phyloP scores from a whole-genome alignment of 2,329 filamentous ascomycete genomes.

The Diaporthe ampelina region DNA sequence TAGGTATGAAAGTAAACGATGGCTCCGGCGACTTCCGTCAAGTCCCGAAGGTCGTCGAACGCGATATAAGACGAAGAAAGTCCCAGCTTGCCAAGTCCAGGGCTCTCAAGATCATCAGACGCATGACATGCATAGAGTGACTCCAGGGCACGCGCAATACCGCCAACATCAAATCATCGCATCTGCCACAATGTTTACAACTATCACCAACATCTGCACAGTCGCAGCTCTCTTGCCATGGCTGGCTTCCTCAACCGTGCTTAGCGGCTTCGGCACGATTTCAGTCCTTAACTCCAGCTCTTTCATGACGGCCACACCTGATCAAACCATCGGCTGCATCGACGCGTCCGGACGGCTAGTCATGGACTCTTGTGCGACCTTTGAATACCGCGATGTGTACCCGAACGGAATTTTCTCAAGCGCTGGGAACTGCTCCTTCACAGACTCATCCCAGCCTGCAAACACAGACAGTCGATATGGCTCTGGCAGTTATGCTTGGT shows the following conservation, averaged over 20 bases:
- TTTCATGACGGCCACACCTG: constrained; percentile 22
- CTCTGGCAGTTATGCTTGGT: constrained; percentile 21
- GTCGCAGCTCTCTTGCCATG: not conserved
- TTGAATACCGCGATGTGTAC: constrained; percentile 8
- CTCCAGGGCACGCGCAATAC: not conserved
- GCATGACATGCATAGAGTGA: not conserved
- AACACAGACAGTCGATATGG: constrained; percentile 37
- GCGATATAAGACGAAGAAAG: not conserved
- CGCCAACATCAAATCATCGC: not conserved
- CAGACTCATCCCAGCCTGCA: constrained; percentile 24
- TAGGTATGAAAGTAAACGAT: not conserved
- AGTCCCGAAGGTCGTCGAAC: not conserved
- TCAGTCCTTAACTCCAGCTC: constrained; percentile 31
- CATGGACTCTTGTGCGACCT: constrained; percentile 36
- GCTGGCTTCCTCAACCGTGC: not conserved
- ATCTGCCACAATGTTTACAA: constrained; percentile 23
- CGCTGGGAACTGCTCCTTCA: constrained; percentile 38
- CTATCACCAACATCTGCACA: constrained; percentile 9
- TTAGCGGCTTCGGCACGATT: constrained; percentile 30
- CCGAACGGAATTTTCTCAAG: constrained; percentile 15
- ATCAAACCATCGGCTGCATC: constrained; percentile 33
- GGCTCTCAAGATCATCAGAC: not conserved
- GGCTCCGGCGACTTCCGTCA: constrained; percentile 16
- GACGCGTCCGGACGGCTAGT: constrained; percentile 33
- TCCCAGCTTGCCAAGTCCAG: constrained; percentile 5